Evolutionary conservation across 495 filamentous ascomycete species (phyloP), one percentile per base, ranked within the genome.

Genomic region (Lophiostoma macrostomum): DNA sequence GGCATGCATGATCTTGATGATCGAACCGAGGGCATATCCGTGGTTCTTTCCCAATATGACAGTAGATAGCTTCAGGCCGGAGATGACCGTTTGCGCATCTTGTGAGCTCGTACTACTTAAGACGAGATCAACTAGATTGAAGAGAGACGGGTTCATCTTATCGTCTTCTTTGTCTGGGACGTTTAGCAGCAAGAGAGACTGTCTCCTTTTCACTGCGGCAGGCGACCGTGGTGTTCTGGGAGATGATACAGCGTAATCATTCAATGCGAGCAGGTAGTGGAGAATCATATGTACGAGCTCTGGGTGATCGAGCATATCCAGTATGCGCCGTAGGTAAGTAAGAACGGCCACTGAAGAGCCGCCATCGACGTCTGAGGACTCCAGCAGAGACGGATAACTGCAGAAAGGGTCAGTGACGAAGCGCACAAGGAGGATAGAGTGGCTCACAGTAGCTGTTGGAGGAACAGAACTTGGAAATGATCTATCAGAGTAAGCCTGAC

Each of bases 391-490:
- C 24, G 93, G 93, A 63, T 97, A 96, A 73, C 90, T 95, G 52
- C 23, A n/a, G 5, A 18, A 30, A 32, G 24, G 23, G 25, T 67
- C 34, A 67, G 52, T 34, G 3, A 1, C 10, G 13, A n/a, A n/a
- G n/a, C 12, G 24, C 24, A 44, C 1, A 14, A 25, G 18, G 29
- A 86, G 86, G 62, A 93, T 72, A 22, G 36, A 20, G 10, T 13
- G n/a, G 71, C 85, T 70, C 70, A 98, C 86, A 99, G 69, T 64
- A 99, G 72, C 67, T 97, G 93, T 61, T 96, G 88, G 35, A 99
- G 72, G 67, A 99, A 99, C 8, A 99, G 80, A 54, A 97, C 85
- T 65, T 96, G 90, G 64, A 97, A 99, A 68, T 99, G 94, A 67
- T 97, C 94, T 32, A 99, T 73, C 19, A 99, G 72, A 0, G 90